Evolutionary conservation across 202 grass and related monocot genomes (phyloP), one percentile per base, ranked within the genome.

Genomic region (Thinopyrum obtusiflorum): DNA sequence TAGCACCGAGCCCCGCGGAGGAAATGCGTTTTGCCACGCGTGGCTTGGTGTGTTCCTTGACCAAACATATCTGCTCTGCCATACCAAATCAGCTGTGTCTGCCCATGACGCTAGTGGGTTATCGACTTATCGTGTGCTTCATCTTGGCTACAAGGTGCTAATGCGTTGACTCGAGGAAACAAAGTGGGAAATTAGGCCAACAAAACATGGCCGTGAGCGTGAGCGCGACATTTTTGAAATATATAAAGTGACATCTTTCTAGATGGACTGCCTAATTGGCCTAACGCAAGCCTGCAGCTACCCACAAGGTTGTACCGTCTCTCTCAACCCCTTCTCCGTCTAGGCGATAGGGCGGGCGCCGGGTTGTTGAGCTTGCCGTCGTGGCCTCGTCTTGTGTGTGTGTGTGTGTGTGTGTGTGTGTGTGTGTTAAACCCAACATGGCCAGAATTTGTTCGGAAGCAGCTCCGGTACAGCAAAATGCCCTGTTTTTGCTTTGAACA

Each of bases 141-240:
- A 1, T n/a, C 26, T 66, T 65, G 78, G 27, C 35, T 61, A 12
- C 17, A 0, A 49, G 26, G 31, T 25, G 37, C 7, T 84, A 76
- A 29, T 36, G 20, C 21, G 28, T 59, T 31, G 24, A 12, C 61
- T 61, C 47, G 21, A 29, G 64, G 12, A 53, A 32, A 73, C 5
- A 69, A 66, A 36, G 47, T 60, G 12, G 49, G 20, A 21, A 61
- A 85, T 77, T 85, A 81, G 82, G 82, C 80, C 21, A 75, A 7
- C 82, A 60, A 68, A 85, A 37, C 61, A 9, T 67, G 32, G 11
- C 25, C 68, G 62, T 77, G 53, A 61, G 13, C 6, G 12, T 60
- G 31, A 61, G 40, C 40, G 11, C 11, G 40, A 44, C 42, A 12
- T 44, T 13, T 13, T 44, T 44, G 11, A 44, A 44, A 44, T 44